Base-by-base conservation (phyloP, 139 green algal genomes). In the Coelastrella sp. region DNA sequence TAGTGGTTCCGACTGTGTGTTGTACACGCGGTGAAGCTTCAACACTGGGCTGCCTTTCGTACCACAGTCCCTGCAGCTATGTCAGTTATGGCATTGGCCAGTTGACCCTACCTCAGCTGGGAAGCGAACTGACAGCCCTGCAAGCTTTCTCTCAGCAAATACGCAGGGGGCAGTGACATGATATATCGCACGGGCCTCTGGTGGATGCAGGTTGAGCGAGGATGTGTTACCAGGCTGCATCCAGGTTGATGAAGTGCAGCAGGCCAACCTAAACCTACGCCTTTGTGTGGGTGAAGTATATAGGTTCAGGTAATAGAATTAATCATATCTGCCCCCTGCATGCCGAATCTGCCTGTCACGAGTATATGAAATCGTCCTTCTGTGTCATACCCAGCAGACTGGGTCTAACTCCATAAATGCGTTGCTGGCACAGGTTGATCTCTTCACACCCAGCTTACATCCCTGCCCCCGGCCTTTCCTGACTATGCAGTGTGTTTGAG, bases 241-340 rank as follows among this genome's bases (percentile, higher is more conserved):
- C 19, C 43, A 66, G 15, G 21, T 91, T 27, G 71, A 74, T 72
- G 32, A 60, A 13, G 79, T 83, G 30, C 78, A 89, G 76, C 83
- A 89, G 67, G 53, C 81, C 76, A 91, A 88, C 68, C 32, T 86
- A 74, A 91, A 88, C 68, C 32, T 86, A 53, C 69, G 83, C 32
- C 32, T 85, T 17, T 72, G 50, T 57, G 43, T 43, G 8, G 77
- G 68, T 11, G 84, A 85, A 50, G 27, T 2, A 23, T 85, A 87
- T 57, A 64, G 68, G 34, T 88, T 90, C 85, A 92, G 86, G 85
- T 88, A n/a, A 66, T 66, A 66, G 23, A 15, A 66, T 15, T n/a
- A 34, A 66, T 30, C 64, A 48, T 48, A 13, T 48, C 17, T 73
- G 63, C n/a, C n/a, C n/a, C n/a, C n/a, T n/a, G n/a, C n/a, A n/a